Evolutionary conservation across 352 stramenopile genomes (phyloP), one percentile per base, ranked within the genome.

Genomic region (Phytophthora constricta): DNA sequence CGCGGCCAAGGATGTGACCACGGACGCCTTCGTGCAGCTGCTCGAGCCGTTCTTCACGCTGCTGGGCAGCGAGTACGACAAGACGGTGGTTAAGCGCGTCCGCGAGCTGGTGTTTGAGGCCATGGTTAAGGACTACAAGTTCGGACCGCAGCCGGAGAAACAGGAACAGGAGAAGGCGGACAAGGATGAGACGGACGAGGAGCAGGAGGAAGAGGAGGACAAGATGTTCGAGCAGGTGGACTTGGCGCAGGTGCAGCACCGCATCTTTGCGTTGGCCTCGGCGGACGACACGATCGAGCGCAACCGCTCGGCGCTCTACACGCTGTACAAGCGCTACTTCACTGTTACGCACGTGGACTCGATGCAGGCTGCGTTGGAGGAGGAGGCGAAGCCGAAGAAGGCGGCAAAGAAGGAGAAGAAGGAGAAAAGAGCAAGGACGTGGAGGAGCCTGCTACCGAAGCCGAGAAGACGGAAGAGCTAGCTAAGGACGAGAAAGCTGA

Each of bases 41-140:
- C 54, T 95, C 33, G 87, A 93, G 73, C 87, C 87, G 2, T 95
- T 95, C 56, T 91, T 93, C 62, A 87, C 84, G 50, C 70, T 95
- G 42, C 58, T 95, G 55, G 83, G 79, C 61, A 84, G 71, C 28
- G 84, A 95, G 55, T 90, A 92, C 70, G 86, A 95, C 70, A 88
- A 89, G 72, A 82, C 76, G 20, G 77, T 95, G 23, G 89, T 90
- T 70, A 93, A 93, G 70, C 87, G 87, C 60, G 79, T 93, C 37
- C 74, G 77, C 22, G 86, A 93, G 55, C 66, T 92, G 45, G 80
- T 95, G 52, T 93, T 95, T 54, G 57, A 78, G 31, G 80, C 80
- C 4, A 78, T 95, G 79, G 65, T 94, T 57, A 74, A 50, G 25
- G 73, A 80, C 41, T 95, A 81, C 63, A 82, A 87, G 68, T 93